Conservation (phyloP, 75 land plant species). For the Cryptomeria japonica region DNA sequence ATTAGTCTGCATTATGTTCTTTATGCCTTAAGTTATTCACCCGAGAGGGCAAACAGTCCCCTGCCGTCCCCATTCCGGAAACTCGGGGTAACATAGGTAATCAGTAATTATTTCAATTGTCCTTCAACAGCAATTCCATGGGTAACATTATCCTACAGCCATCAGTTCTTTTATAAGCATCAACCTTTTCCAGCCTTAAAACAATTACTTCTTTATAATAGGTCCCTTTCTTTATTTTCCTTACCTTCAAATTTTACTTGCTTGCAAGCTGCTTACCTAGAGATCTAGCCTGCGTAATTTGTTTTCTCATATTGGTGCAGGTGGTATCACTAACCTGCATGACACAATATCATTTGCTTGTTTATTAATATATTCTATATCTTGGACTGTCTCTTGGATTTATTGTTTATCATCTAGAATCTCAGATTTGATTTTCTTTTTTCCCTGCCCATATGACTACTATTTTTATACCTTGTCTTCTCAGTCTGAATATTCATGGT, state of each 20-base stretch:
- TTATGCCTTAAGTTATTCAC: too few relatives aligned
- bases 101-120: background rate
- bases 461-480: too few relatives aligned
- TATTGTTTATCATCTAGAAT: too few relatives aligned
- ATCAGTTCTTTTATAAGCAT: background rate
- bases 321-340: background rate
- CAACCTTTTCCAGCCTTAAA: background rate
- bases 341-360: too few relatives aligned
- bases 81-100: too few relatives aligned
- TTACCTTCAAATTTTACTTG: background rate
- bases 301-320: background rate
- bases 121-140: background rate
- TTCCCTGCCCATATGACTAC: too few relatives aligned
- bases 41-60: too few relatives aligned
- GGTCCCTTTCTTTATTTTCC: background rate
- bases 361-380: background rate
- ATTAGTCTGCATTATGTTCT: too few relatives aligned
- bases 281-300: background rate
- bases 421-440: too few relatives aligned
- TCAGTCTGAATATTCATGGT: too few relatives aligned
- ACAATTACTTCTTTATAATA: background rate
- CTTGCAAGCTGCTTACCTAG: background rate
- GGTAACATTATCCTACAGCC: background rate
- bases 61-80: too few relatives aligned
- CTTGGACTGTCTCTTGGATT: background rate